phyloP scores from a whole-genome alignment of 148 eudicot species.

The Chenopodium suecicum region DNA sequence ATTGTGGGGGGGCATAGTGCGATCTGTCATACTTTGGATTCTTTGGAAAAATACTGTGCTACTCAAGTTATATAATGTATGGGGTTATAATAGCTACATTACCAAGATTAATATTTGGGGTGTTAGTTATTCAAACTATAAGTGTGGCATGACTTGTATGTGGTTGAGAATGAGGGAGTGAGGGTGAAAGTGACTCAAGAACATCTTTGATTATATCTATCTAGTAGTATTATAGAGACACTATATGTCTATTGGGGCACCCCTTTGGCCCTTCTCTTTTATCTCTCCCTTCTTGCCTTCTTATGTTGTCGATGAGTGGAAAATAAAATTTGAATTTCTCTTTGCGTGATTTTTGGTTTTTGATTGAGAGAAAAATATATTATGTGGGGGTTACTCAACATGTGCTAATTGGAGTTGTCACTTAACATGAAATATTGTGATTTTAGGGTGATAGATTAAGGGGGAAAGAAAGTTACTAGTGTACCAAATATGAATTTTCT shows the following conservation, averaged over 20 bases:
- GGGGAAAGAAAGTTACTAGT: too few species aligned
- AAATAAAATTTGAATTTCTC: background rate
- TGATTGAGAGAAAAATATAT: too few species aligned
- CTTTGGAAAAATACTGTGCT: slow-evolving; percentile 9
- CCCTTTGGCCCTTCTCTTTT: background rate
- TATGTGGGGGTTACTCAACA: too few species aligned
- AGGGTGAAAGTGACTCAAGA: background rate
- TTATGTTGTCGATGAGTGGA: background rate
- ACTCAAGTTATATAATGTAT: background rate
- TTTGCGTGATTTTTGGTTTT: too few species aligned
- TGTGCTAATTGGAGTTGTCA: too few species aligned
- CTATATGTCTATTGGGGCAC: background rate
- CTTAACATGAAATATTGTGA: too few species aligned
- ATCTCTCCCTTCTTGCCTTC: background rate
- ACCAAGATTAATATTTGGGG: background rate
- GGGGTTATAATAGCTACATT: background rate
- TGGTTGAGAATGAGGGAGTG: background rate
- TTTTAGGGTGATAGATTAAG: too few species aligned
- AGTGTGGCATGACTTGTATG: background rate
- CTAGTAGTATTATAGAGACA: background rate
- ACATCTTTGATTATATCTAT: background rate
- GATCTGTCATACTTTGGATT: slow-evolving; percentile 37
- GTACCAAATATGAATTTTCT: too few species aligned
- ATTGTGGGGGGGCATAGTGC: slow-evolving; percentile 39
- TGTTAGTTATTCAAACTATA: background rate